Percentiles rank a stretch among this genome's conserved stretches.
These are phyloP conservation scores for Dovyalis caffra DNA, from an alignment of 345 rosid species.

Conservation along the genomic window DNA sequence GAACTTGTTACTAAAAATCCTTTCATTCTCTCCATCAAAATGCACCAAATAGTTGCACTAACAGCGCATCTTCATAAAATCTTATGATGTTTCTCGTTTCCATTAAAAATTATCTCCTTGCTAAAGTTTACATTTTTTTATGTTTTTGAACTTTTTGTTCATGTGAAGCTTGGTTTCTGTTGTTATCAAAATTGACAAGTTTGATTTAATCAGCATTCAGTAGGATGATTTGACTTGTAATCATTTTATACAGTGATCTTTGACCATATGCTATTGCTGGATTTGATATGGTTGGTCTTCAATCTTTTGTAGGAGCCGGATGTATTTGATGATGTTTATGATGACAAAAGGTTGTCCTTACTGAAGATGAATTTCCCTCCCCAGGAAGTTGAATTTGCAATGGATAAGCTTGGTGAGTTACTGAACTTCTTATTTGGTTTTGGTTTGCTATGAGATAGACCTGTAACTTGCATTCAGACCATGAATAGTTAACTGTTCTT, in stretches of 20 bases:
- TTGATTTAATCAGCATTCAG: not conserved
- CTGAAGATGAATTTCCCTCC: constrained; percentile 70
- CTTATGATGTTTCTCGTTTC: too few species aligned
- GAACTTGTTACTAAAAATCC: too few species aligned
- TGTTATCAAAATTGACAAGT: not conserved
- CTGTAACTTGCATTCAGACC: not conserved
- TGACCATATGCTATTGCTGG: not conserved
- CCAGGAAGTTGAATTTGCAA: constrained; percentile 64
- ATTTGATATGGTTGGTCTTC: constrained; percentile 12
- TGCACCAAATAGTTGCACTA: too few species aligned
- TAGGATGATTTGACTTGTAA: not conserved
- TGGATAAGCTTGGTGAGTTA: constrained; percentile 67
- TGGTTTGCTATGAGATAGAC: not conserved
- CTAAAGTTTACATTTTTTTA: not conserved
- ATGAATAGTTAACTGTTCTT: too few species aligned
- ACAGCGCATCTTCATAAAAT: too few species aligned
- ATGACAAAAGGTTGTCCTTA: constrained; percentile 54
- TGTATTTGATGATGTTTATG: constrained; percentile 33
- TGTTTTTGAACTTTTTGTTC: not conserved
- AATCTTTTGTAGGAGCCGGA: constrained; percentile 61
- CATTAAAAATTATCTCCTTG: too few species aligned
- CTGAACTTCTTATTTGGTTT: not conserved
- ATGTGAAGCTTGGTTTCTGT: not conserved
- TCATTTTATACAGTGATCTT: not conserved
- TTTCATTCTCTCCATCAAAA: too few species aligned